Evolutionary conservation across 2,329 filamentous ascomycete genomes (phyloP).

Genomic region (Penicillium oxalicum): DNA sequence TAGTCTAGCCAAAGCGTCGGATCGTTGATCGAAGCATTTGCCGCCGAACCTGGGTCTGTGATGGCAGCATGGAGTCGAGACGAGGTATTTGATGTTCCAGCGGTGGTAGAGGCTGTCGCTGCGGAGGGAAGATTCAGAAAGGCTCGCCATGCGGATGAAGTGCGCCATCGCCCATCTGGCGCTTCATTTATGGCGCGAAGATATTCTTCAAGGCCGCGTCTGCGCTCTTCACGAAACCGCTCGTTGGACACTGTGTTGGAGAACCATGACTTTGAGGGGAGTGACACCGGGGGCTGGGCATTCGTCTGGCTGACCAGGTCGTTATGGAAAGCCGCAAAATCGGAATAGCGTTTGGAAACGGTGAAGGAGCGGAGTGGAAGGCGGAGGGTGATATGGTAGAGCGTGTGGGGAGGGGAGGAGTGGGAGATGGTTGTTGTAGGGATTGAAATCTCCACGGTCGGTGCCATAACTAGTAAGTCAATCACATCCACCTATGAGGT

Average conservation of each 20-base stretch:
- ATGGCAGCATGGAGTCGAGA: conserved; percentile 39
- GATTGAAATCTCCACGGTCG: conserved; percentile 42
- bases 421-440: conserved; percentile 46
- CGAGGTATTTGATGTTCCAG: conserved; percentile 26
- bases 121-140: conserved; percentile 53
- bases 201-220: conserved; percentile 53
- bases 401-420: conserved; percentile 51
- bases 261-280: conserved; percentile 59
- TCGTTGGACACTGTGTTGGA: conserved; percentile 52
- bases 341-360: conserved; percentile 58
- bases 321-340: conserved; percentile 53
- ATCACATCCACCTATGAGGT: too few species aligned
- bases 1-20: conserved; percentile 59
- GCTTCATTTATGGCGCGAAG: conserved; percentile 52
- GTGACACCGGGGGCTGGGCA: conserved; percentile 46
- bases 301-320: conserved; percentile 48
- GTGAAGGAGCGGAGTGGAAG: conserved; percentile 56
- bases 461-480: conserved; percentile 31
- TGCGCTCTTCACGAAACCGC: conserved; percentile 52
- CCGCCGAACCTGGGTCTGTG: conserved; percentile 32
- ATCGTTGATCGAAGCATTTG: conserved; percentile 40
- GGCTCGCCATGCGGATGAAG: conserved; percentile 50
- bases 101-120: conserved; percentile 30
- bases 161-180: conserved; percentile 54
- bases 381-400: conserved; percentile 57